phyloP scores from a whole-genome alignment of 2,329 filamentous ascomycete genomes.

The Epichloe gansuensis region DNA sequence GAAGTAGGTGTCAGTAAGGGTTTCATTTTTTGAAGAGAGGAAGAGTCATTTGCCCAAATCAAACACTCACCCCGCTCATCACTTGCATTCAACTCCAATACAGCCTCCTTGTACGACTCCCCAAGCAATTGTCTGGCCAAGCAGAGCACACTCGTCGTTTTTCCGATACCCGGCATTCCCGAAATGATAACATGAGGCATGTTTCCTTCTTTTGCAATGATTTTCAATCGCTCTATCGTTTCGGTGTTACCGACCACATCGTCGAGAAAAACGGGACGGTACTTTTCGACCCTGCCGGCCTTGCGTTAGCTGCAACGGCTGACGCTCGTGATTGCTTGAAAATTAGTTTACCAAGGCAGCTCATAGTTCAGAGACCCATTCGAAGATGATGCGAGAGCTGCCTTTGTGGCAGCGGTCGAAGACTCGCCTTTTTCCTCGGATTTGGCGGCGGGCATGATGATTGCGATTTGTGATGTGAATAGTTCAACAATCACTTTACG shows the following conservation, averaged over 20 bases:
- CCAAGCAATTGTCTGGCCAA: constrained; percentile 84
- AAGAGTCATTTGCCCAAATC: not conserved
- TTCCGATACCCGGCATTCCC: constrained; percentile 98
- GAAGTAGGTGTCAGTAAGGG: not conserved
- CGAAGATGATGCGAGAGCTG: constrained; percentile 35
- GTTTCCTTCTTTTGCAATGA: constrained; percentile 96
- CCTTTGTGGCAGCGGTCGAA: constrained; percentile 45
- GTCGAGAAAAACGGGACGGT: constrained; percentile 85
- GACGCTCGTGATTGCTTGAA: not conserved
- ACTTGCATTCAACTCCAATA: constrained; percentile 89
- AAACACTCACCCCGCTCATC: constrained; percentile 63
- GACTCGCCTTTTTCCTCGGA: constrained; percentile 45
- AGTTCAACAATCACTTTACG: constrained; percentile 21
- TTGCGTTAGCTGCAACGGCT: not conserved
- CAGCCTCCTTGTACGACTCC: constrained; percentile 92
- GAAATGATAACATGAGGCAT: constrained; percentile 99
- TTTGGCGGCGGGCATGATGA: constrained; percentile 41
- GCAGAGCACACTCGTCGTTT: constrained; percentile 91
- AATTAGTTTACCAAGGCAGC: constrained; percentile 53
- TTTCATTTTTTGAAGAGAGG: not conserved
- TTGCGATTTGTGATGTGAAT: constrained; percentile 12
- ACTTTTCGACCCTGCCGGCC: constrained; percentile 81
- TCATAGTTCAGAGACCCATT: constrained; percentile 51
- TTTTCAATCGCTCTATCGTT: constrained; percentile 92
- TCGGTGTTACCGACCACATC: constrained; percentile 97